Evolutionary conservation across 1,284 basidiomycete genomes (phyloP).

Genomic region (Microbotryum lychnidis-dioicae): DNA sequence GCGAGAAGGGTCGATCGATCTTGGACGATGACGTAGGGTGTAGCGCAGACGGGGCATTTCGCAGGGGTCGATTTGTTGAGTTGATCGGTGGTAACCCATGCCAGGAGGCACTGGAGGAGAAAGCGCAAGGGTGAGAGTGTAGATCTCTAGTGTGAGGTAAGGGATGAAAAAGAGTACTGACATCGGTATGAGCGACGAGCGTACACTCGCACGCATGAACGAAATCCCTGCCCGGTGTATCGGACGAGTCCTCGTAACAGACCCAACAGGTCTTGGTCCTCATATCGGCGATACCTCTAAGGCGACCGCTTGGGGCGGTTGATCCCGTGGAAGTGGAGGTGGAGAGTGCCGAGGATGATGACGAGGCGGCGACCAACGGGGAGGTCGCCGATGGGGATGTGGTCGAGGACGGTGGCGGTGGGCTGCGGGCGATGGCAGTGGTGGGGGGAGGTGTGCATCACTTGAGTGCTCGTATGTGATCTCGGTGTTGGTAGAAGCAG

Average conservation of each 20-base stretch:
- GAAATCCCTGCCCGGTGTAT: constrained; percentile 44
- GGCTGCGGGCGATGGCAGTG: too few relatives aligned
- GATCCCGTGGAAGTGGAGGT: too few relatives aligned
- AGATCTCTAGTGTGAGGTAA: constrained; percentile 51
- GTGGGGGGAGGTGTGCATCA: too few relatives aligned
- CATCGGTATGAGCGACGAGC: constrained; percentile 59
- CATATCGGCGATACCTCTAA: too few relatives aligned
- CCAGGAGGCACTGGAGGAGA: constrained; percentile 39
- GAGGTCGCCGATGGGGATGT: too few relatives aligned
- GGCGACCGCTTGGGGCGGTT: too few relatives aligned
- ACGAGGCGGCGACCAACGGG: too few relatives aligned
- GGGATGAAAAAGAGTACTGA: neutral
- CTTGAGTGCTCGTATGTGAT: too few relatives aligned
- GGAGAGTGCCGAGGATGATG: too few relatives aligned
- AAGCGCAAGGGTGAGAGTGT: constrained; percentile 60
- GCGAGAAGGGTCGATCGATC: constrained; percentile 50
- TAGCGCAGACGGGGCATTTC: constrained; percentile 62
- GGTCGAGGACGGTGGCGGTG: too few relatives aligned
- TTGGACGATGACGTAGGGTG: constrained; percentile 58
- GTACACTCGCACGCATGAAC: constrained; percentile 70
- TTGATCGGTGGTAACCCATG: constrained; percentile 13
- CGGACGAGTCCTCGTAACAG: constrained; percentile 11
- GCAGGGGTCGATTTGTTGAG: constrained; percentile 36
- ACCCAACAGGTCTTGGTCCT: constrained; percentile 24
- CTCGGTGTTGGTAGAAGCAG: too few relatives aligned